Evolutionary conservation across 441 rosid species (phyloP).

Genomic region (Populus trichocarpa): DNA sequence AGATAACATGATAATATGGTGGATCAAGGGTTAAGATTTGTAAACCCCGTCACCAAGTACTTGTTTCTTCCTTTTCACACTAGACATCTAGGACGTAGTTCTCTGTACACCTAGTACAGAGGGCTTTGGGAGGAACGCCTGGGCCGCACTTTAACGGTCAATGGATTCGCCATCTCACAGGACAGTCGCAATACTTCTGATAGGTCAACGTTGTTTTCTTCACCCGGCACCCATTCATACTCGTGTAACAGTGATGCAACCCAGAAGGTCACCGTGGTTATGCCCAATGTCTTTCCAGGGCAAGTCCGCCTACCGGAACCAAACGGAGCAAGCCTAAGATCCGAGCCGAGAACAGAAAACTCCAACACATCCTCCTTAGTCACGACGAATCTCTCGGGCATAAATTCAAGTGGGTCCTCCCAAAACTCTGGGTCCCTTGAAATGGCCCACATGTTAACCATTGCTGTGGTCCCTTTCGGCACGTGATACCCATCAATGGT

Average conservation of each 20-base stretch:
- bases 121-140: slow-evolving; percentile 28
- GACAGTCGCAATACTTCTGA: slow-evolving; percentile 72
- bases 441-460: slow-evolving; percentile 71
- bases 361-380: slow-evolving; percentile 51
- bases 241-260: slow-evolving; percentile 71
- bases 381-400: slow-evolving; percentile 53
- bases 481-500: slow-evolving; percentile 52
- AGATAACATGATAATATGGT: slow-evolving; percentile 12
- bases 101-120: background rate
- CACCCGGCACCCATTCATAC: slow-evolving; percentile 58
- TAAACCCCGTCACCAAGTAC: background rate
- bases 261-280: slow-evolving; percentile 61
- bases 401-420: slow-evolving; percentile 48
- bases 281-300: slow-evolving; percentile 69
- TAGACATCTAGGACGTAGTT: background rate
- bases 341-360: slow-evolving; percentile 65
- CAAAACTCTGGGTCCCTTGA: slow-evolving; percentile 54
- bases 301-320: slow-evolving; percentile 89
- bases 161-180: slow-evolving; percentile 84
- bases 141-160: slow-evolving; percentile 39
- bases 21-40: slow-evolving; percentile 11
- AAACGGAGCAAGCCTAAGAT: slow-evolving; percentile 79
- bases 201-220: slow-evolving; percentile 41
- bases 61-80: background rate
- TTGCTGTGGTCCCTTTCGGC: slow-evolving; percentile 52